These are phyloP conservation scores for Lithospermum erythrorhizon DNA, from an alignment of 257 asterid species.

Conservation along the genomic window DNA sequence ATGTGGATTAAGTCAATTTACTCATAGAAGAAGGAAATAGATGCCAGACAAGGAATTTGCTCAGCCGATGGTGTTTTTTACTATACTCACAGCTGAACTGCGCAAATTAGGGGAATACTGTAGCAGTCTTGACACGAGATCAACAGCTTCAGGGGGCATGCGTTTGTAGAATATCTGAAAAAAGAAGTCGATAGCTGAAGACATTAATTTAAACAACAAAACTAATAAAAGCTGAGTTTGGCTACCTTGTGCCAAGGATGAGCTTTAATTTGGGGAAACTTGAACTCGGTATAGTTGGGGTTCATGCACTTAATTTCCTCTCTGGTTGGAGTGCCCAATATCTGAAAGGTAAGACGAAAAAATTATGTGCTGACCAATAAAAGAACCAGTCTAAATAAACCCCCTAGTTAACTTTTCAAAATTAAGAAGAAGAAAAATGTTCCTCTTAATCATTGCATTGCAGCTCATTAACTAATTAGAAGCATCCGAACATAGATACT, in stretches of 20 bases:
- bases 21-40: not conserved
- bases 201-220: not conserved
- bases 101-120: constrained; percentile 57
- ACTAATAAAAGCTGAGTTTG: not conserved
- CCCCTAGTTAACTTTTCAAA: not conserved
- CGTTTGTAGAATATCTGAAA: constrained; percentile 46
- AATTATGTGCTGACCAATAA: not conserved
- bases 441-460: too few species aligned
- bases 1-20: not conserved
- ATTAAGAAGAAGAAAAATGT: too few species aligned
- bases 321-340: constrained; percentile 56
- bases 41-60: too few species aligned
- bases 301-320: constrained; percentile 63
- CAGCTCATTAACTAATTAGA: too few species aligned
- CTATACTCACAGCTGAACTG: constrained; percentile 40
- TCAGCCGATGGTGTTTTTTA: not conserved
- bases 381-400: not conserved
- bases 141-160: constrained; percentile 62
- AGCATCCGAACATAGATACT: too few species aligned
- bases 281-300: constrained; percentile 50
- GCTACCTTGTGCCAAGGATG: constrained; percentile 65
- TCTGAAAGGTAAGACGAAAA: constrained; percentile 21
- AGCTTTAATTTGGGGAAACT: constrained; percentile 54
- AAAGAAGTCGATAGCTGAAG: constrained; percentile 2
- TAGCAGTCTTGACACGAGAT: constrained; percentile 47